These are phyloP conservation scores for Pyrenophora graminea DNA, from an alignment of 2,329 filamentous ascomycete species.

Conservation along the genomic window DNA sequence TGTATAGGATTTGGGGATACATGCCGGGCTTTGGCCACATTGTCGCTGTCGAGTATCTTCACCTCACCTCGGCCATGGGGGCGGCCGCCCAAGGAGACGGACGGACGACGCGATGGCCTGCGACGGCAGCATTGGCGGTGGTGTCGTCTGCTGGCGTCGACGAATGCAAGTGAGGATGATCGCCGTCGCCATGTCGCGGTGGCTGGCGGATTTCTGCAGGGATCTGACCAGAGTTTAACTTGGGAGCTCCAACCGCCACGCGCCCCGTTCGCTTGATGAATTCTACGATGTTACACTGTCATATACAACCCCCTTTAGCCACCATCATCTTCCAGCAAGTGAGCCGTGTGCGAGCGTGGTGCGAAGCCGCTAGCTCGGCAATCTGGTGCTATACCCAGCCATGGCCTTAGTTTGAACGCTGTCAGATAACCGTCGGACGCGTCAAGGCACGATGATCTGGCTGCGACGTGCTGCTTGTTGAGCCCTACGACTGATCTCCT, in stretches of 20 bases:
- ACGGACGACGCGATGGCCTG: constrained; percentile 36
- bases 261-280: constrained; percentile 26
- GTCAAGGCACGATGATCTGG: constrained; percentile 28
- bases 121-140: constrained; percentile 20
- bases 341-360: constrained; percentile 7
- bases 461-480: constrained; percentile 25
- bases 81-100: constrained; percentile 22
- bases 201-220: constrained; percentile 36
- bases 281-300: constrained; percentile 44
- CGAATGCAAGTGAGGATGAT: constrained; percentile 29
- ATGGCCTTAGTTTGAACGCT: constrained; percentile 24
- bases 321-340: constrained; percentile 17
- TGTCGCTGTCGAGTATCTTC: too few relatives aligned
- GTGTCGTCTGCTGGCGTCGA: constrained; percentile 25
- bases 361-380: constrained; percentile 23
- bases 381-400: constrained; percentile 33
- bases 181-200: constrained; percentile 34
- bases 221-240: constrained; percentile 5
- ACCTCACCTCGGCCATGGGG: too few relatives aligned
- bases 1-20: too few relatives aligned
- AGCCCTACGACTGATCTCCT: constrained; percentile 8
- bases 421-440: constrained; percentile 17
- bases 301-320: constrained; percentile 32
- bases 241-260: constrained; percentile 20
- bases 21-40: too few relatives aligned